Evolutionary conservation across 805 yeast species (phyloP).

Genomic region (Candida lessepsii): DNA sequence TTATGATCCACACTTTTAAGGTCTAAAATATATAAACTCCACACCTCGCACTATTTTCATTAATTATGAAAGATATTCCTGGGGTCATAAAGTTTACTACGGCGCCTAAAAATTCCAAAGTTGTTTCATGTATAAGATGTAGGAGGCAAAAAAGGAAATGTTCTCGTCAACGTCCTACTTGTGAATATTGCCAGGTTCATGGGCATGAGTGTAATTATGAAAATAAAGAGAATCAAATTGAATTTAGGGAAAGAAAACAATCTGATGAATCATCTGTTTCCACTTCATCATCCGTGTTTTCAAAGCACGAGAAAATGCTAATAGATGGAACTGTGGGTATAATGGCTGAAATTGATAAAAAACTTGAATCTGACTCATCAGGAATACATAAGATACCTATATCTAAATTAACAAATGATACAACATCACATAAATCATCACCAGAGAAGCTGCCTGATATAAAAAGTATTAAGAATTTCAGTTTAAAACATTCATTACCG

Average conservation of each 20-base stretch:
- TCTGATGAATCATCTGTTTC: neutral
- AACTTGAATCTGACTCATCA: neutral
- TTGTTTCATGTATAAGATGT: slow-evolving; percentile 13
- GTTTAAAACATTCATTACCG: neutral
- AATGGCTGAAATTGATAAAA: no score
- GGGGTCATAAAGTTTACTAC: slow-evolving; percentile 8
- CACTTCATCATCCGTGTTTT: neutral
- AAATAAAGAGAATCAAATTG: neutral
- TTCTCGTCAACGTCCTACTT: slow-evolving; percentile 10
- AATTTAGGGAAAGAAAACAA: neutral
- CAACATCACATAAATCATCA: neutral
- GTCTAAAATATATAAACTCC: neutral
- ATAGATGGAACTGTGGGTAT: no score
- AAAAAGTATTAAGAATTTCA: neutral
- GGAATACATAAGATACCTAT: neutral
- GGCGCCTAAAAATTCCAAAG: slow-evolving; percentile 8
- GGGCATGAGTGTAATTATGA: neutral
- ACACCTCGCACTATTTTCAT: neutral
- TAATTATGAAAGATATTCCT: slow-evolving; percentile 7
- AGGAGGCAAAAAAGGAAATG: slow-evolving; percentile 14
- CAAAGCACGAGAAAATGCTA: neutral
- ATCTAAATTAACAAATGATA: neutral
- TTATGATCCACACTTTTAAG: neutral
- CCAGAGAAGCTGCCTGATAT: neutral
- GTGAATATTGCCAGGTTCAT: slow-evolving; percentile 5